Base-by-base conservation (phyloP, 192 early-diverging fungal genomes). In the Paraglomus occultum region DNA sequence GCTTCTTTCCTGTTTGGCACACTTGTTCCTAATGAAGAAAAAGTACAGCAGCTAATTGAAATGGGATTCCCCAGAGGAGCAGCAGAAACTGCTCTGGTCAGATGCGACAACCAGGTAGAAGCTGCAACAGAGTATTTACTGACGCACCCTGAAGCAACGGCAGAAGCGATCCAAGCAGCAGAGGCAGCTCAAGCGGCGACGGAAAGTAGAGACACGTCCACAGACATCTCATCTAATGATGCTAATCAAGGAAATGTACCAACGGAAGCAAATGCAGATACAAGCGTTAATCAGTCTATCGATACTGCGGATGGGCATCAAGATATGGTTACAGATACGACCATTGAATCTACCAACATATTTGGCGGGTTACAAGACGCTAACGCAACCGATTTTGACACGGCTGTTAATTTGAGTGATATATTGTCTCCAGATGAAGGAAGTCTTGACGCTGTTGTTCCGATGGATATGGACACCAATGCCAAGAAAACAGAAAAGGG, bases 111-210 rank as follows among this genome's bases (percentile, higher is more conserved):
- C 67, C 90, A 90, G 59, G 77, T 96, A 5, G 81, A 81, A 17
- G 81, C 92, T 15, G 96, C 96, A 0, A 87, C 92, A 1, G 92
- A 98, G 39, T 94, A 94, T 60, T 73, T 98, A 31, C 71, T 97
- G 6, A 87, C 83, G 10, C 85, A 94, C 67, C 90, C 87, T 2
- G 79, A 88, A 59, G 75, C 87, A 38, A 72, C 75, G 42, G 72
- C 75, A 23, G 67, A 67, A 8, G 71, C 83, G 1, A 50, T 78
- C 47, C 62, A 75, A 42, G 74, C 73, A 51, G 50, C 67, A 20
- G 74, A 83, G 43, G 71, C 74, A 4, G 74, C 73, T 48, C 77
- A 77, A 8, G 75, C 75, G 76, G 74, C 45, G 78, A 75, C n/a
- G 77, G 80, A 39, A 77, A 72, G 20, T 68, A 76, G 39, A 76